Percentiles rank a stretch among this genome's conserved stretches.
phyloP scores from a whole-genome alignment of 345 rosid species.

The Aegle marmelos region DNA sequence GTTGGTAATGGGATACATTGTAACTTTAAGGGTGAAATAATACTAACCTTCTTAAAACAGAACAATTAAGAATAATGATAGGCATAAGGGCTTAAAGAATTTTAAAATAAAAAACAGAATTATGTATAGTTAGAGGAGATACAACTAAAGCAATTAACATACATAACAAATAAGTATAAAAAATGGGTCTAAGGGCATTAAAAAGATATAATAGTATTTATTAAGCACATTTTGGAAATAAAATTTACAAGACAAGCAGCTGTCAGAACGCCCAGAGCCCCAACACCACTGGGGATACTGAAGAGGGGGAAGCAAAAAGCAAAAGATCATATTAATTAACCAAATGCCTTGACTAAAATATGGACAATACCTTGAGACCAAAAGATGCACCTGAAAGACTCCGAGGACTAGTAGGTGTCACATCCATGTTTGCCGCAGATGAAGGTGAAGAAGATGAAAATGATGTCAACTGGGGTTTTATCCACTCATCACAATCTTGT shows the following conservation, averaged over 20 bases:
- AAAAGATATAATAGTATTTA: background rate
- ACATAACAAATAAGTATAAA: background rate
- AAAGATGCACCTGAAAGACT: constrained; percentile 50
- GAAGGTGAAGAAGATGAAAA: constrained; percentile 49
- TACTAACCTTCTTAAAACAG: background rate
- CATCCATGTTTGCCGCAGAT: constrained; percentile 52
- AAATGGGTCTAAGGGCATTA: background rate
- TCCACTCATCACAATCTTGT: constrained; percentile 96
- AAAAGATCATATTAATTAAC: background rate
- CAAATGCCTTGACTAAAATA: background rate
- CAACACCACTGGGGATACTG: background rate
- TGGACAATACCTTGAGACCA: constrained; percentile 77
- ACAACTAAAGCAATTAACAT: background rate
- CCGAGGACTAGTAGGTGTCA: constrained; percentile 60
- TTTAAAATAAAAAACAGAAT: background rate
- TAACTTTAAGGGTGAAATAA: background rate
- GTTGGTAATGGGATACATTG: background rate
- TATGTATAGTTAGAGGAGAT: background rate
- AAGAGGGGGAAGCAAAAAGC: background rate
- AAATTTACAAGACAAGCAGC: background rate
- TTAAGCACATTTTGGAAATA: background rate
- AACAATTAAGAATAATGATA: background rate
- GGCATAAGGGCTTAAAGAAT: background rate
- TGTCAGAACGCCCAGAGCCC: background rate
- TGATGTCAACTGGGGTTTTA: constrained; percentile 56